Base-by-base conservation (phyloP, 306 rosid genomes). In the Biancaea sappan region DNA sequence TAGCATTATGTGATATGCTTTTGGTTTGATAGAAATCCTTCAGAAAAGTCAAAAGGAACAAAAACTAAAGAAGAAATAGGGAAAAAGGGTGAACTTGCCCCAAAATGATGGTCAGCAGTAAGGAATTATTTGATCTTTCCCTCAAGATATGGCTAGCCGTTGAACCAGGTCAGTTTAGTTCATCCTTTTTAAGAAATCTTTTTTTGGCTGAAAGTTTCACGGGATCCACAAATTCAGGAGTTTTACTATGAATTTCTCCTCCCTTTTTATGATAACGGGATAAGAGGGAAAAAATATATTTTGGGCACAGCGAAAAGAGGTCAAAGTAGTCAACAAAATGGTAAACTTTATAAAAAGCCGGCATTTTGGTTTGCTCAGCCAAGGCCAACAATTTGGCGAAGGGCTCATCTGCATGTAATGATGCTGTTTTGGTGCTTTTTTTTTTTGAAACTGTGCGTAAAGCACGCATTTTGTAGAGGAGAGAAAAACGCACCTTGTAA, bases 211-310 rank as follows among this genome's bases (percentile, higher is more conserved):
- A 80, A 57, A 87, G 73, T 21, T 46, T 61, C 58, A 56, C 38
- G 24, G 78, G 88, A 92, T 86, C 96, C 96, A 80, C 50, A n/a
- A 76, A 69, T 88, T 85, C 51, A 80, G 96, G 87, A 74, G 75
- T 21, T 41, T 73, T 53, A 35, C 62, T 43, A 19, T 61, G 50
- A 12, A 12, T 62, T 74, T 73, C 63, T 72, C 66, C 47, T 43
- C 84, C 76, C 40, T 46, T 52, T 25, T 32, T 26, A 76, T 73
- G 59, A 62, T 10, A 40, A 19, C 46, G 81, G 58, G 75, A 66
- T 5, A 10, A 41, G 29, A 43, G 16, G 65, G 66, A 69, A 54
- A 32, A 41, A 73, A 81, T 64, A 81, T 73, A 22, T 68, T 56
- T 72, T 76, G 26, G 69, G 35, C 48, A 19, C 31, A 22, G 2